phyloP scores from a whole-genome alignment of 1,284 basidiomycete species.

The Leccinum brunneo-olivaceum region DNA sequence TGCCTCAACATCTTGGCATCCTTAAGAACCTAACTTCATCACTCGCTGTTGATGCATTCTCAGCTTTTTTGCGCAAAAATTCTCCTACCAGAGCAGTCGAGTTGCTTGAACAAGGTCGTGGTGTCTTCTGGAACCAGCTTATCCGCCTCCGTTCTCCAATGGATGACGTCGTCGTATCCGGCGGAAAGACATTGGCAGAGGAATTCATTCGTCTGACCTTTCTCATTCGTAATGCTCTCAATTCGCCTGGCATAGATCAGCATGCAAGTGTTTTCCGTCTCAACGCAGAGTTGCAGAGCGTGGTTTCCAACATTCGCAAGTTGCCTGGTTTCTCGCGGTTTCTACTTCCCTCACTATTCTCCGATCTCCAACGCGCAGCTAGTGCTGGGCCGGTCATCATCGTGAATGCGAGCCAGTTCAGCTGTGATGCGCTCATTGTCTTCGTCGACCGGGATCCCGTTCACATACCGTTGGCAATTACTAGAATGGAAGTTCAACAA shows the following conservation, averaged over 20 bases:
- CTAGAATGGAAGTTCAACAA: background rate
- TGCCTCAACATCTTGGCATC: background rate
- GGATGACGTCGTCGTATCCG: background rate
- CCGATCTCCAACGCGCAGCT: background rate
- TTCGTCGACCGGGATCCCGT: background rate
- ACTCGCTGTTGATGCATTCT: background rate
- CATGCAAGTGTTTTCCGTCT: background rate
- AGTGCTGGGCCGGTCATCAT: background rate
- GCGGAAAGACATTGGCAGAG: background rate
- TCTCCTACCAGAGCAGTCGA: background rate
- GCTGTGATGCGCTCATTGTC: background rate
- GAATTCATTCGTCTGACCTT: background rate
- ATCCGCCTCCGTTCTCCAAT: background rate
- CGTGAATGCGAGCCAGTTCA: background rate
- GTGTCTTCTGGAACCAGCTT: background rate
- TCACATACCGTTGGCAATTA: background rate
- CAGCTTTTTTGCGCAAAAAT: background rate
- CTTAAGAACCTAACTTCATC: background rate
- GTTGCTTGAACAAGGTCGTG: background rate
- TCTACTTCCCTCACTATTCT: background rate
- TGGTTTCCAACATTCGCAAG: background rate
- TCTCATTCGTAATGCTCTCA: background rate
- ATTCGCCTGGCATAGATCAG: background rate
- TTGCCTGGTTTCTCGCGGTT: background rate
- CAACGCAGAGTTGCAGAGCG: background rate